Conservation (phyloP, 768 basidiomycete species). For the Infundibulicybe gibba region DNA sequence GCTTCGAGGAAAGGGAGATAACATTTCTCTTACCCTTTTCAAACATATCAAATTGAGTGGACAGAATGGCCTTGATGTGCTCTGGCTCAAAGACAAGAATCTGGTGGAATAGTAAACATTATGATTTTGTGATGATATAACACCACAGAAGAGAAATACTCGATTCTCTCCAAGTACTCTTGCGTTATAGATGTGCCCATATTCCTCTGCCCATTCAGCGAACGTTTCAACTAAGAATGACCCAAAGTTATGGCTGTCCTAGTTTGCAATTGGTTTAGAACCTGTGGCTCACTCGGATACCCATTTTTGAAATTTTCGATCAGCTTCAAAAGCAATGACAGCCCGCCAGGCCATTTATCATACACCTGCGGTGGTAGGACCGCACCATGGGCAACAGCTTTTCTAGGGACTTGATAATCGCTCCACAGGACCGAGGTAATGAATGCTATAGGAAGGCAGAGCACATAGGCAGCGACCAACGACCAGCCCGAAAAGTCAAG, state of each 20-base stretch:
- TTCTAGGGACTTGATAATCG: constrained; percentile 14
- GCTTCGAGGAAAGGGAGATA: neutral
- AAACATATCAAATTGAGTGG: constrained; percentile 32
- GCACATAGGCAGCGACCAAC: constrained; percentile 4
- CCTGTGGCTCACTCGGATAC: constrained; percentile 25
- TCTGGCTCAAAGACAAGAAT: constrained; percentile 46
- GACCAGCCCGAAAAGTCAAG: constrained; percentile 10
- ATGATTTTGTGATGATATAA: neutral
- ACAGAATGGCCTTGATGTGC: constrained; percentile 28
- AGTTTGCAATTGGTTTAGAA: neutral
- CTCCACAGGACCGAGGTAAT: constrained; percentile 11
- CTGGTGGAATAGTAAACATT: constrained; percentile 14
- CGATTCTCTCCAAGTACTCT: constrained; percentile 32
- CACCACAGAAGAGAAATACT: constrained; percentile 15
- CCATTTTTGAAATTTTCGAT: constrained; percentile 22
- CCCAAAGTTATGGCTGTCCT: neutral
- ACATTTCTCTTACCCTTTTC: constrained; percentile 21
- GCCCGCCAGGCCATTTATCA: constrained; percentile 18
- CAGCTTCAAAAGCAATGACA: constrained; percentile 15
- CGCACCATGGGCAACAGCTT: constrained; percentile 27
- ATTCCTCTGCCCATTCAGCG: too few species aligned
- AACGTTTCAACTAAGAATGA: neutral
- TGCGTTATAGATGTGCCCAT: constrained; percentile 2
- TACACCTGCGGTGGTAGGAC: constrained; percentile 25
- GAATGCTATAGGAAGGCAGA: constrained; percentile 11